Base-by-base conservation (phyloP, 2,329 filamentous ascomycete species). In the Mollisiaceae sp. region DNA sequence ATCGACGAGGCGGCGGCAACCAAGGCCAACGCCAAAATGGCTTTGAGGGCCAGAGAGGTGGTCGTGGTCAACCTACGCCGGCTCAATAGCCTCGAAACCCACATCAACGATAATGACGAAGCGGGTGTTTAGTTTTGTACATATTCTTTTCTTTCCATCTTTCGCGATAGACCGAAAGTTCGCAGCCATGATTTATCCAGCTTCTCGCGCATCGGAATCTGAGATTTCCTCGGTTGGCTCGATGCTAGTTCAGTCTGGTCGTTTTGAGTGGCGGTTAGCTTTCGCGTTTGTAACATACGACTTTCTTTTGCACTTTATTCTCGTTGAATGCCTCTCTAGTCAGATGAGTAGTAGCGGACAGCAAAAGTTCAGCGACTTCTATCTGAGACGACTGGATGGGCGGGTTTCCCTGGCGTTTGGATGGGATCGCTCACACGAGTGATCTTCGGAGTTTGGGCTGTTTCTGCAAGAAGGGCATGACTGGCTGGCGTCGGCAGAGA, bases 211-310 rank as follows among this genome's bases (percentile, higher is more conserved):
- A 57, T 69, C 64, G 43, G 57, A 63, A 47, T 66, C 63, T 57
- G 67, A 65, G 63, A 47, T 59, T 39, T 67, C 59, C 59, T 35
- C 57, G 45, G 43, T 45, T 38, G 62, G 58, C 68, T 62, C 60
- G 67, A 67, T 64, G 62, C 64, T 66, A 58, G 67, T 68, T 59
- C 57, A 55, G 63, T 39, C 35, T 52, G 52, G 39, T 58, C 69
- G 62, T 70, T 62, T 65, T 66, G 64, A 64, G 66, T 56, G 60
- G 68, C 60, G 62, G 63, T 63, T 62, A 59, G 57, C 66, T 66
- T 72, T 70, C 72, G 65, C 65, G 72, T 74, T 75, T 75, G 73
- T 75, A 75, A 67, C 74, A 75, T 75, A 75, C 72, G 72, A 75
- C 65, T 73, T 71, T 74, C 67, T 62, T 72, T 75, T 70, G 66